These are phyloP conservation scores for Solanum hybrid DNA, from an alignment of 305 asterid species.

Conservation along the genomic window DNA sequence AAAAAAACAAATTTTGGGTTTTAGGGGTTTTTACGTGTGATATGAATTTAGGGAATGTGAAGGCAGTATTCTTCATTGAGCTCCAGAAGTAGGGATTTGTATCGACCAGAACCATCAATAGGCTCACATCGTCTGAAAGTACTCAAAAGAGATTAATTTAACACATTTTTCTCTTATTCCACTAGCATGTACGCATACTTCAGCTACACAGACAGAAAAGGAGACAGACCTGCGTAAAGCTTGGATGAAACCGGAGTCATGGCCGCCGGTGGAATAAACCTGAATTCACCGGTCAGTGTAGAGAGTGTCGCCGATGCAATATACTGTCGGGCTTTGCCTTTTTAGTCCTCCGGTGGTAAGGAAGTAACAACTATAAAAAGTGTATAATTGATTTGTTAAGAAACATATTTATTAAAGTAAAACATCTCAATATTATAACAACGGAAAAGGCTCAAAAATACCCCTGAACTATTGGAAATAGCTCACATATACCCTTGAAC, in stretches of 20 bases:
- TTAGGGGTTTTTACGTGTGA: constrained; percentile 41
- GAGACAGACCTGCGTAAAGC: constrained; percentile 36
- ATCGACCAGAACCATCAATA: constrained; percentile 66
- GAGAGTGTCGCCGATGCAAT: not conserved
- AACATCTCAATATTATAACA: not conserved
- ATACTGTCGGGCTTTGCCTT: not conserved
- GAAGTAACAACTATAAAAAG: not conserved
- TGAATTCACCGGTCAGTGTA: not conserved
- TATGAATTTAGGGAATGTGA: constrained; percentile 59
- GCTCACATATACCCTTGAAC: too few species aligned
- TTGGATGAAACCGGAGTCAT: constrained; percentile 49
- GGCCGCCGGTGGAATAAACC: not conserved
- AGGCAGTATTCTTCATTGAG: constrained; percentile 38
- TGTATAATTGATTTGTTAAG: not conserved
- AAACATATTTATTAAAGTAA: too few species aligned
- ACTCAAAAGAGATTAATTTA: not conserved
- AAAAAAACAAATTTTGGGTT: not conserved
- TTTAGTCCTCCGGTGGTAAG: not conserved
- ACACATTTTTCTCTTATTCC: not conserved
- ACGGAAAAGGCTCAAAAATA: too few species aligned
- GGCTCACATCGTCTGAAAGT: constrained; percentile 70
- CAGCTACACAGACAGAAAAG: not conserved
- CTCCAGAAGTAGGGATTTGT: constrained; percentile 80
- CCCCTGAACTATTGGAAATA: too few species aligned
- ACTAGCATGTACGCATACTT: not conserved